These are phyloP conservation scores for Anacardium occidentale DNA, from an alignment of 345 rosid species.

Conservation along the genomic window DNA sequence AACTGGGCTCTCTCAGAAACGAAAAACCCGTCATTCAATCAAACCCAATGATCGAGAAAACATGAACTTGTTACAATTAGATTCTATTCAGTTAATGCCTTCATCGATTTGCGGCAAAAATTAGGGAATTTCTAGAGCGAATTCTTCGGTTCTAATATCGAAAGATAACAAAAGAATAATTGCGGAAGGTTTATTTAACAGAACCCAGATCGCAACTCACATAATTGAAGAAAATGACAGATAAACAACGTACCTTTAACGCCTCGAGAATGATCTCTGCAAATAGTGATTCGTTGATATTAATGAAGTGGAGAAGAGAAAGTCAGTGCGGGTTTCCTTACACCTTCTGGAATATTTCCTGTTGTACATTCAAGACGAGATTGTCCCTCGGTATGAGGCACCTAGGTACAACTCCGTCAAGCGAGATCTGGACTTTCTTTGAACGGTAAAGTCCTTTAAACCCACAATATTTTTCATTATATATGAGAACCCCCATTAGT, in stretches of 20 bases:
- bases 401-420: neutral
- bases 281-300: neutral
- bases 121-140: neutral
- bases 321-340: neutral
- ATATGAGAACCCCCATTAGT: too few species aligned
- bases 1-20: neutral
- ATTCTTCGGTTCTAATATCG: neutral
- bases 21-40: neutral
- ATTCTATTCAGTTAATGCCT: neutral
- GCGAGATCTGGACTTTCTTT: neutral
- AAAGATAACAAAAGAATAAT: neutral
- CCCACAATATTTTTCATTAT: too few species aligned
- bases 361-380: neutral
- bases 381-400: too few species aligned
- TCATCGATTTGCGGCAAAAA: neutral
- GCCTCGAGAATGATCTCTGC: neutral
- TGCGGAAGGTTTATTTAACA: neutral
- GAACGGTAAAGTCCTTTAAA: neutral
- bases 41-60: neutral
- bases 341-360: rapidly evolving
- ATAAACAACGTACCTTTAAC: neutral
- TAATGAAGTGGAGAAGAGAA: neutral
- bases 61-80: neutral
- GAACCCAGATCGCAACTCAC: neutral
- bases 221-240: neutral